Evolutionary conservation across 1,284 basidiomycete genomes (phyloP), one percentile per base, ranked within the genome.

Genomic region (Testicularia cyperi): DNA sequence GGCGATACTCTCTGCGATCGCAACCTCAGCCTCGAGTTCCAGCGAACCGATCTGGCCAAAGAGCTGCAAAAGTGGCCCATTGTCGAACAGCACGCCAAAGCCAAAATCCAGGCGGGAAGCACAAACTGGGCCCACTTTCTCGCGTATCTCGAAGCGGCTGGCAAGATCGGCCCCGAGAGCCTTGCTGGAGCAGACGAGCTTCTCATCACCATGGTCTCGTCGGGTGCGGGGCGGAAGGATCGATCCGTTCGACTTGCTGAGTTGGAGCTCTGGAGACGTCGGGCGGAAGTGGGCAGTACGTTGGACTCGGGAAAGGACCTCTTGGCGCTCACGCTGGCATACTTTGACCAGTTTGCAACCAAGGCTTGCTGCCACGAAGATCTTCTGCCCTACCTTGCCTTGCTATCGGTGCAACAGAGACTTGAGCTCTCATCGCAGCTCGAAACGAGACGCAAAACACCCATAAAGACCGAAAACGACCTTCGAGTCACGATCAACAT

Each of bases 301-400:
- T 25, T 21, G 2, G 47, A 51, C 10, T 44, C 34, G 2, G 47
- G 38, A 6, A 24, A 30, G 2, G 34, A 44, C 10, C 36, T 62
- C 10, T 21, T 22, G 0, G 24, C 37, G 6, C 3, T 6, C 24
- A 22, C 45, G 23, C 4, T 35, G 1, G 78, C 81, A 34, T 94
- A 92, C 74, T 85, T 90, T 68, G 79, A 83, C 28, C 80, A 79
- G 46, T 84, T 90, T 68, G 86, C 86, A 10, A 83, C 85, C 72
- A 94, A 91, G 77, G 80, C 85, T 5, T 89, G 87, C 74, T 90
- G 88, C 73, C 88, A 85, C 56, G 89, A 92, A 76, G 90, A 94
- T 66, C 78, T 94, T 32, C 81, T 81, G 56, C 83, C 84, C 5
- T 90, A 86, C 70, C 63, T 78, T 4, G 75, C 84, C 28, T 65